These are phyloP conservation scores for Acanthochlamys bracteata DNA, from an alignment of 106 monocot species.

Conservation along the genomic window DNA sequence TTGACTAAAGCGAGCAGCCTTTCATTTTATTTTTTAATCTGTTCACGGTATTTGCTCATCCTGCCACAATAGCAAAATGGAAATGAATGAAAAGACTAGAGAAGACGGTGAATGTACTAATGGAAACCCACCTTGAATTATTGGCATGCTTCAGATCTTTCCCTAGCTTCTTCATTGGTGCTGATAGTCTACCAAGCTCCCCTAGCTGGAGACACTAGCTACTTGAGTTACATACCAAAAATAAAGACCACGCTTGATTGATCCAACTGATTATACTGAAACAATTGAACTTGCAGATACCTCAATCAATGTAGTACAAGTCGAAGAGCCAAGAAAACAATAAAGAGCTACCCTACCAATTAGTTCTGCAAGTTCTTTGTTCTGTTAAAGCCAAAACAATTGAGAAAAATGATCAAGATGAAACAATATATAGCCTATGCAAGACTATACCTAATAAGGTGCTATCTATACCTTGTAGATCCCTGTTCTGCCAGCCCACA, in stretches of 20 bases:
- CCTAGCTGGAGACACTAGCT: slow-evolving; percentile 36
- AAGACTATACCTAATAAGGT: background rate
- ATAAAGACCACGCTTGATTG: too few species aligned
- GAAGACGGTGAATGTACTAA: background rate
- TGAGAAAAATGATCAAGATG: too few species aligned
- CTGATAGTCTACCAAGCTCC: slow-evolving; percentile 61
- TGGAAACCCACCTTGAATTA: slow-evolving; percentile 40
- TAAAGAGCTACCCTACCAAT: slow-evolving; percentile 65
- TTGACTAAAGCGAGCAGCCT: slow-evolving; percentile 67
- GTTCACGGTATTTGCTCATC: slow-evolving; percentile 55
- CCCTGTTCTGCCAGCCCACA: slow-evolving; percentile 82
- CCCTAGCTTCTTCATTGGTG: slow-evolving; percentile 73
- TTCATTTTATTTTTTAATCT: slow-evolving; percentile 68
- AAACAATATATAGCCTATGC: background rate
- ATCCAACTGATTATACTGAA: background rate
- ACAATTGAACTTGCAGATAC: slow-evolving; percentile 10
- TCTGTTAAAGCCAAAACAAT: slow-evolving; percentile 21
- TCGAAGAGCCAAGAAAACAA: slow-evolving; percentile 70
- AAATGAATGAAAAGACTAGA: background rate
- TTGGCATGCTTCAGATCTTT: slow-evolving; percentile 56
- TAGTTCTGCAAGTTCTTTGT: slow-evolving; percentile 66
- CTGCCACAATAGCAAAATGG: slow-evolving; percentile 17
- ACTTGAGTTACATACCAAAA: background rate
- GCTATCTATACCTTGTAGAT: slow-evolving; percentile 69
- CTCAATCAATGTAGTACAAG: slow-evolving; percentile 52